A percentile compares a stretch with the other conserved stretches of the same genome.
Conservation (phyloP, 768 basidiomycete species). For the Suillus cothurnatus region DNA sequence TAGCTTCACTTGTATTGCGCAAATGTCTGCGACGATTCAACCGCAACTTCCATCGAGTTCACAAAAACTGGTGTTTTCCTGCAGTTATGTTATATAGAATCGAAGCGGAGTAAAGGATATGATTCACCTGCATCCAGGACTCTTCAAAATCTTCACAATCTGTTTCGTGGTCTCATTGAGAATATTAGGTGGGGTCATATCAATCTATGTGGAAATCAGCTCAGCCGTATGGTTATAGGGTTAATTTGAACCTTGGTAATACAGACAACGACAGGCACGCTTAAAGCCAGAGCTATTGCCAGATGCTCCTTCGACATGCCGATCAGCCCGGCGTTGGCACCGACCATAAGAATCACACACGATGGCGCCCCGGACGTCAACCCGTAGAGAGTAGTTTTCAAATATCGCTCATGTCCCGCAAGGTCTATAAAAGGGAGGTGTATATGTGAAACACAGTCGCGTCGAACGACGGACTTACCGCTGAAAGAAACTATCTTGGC, state of each 20-base stretch:
- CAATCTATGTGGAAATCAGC: slow-evolving; percentile 52
- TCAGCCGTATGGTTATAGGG: slow-evolving; percentile 1
- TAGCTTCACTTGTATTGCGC: slow-evolving; percentile 65
- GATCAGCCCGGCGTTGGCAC: slow-evolving; percentile 90
- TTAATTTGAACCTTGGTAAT: slow-evolving; percentile 77
- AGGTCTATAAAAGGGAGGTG: slow-evolving; percentile 60
- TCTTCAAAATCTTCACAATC: slow-evolving; percentile 87
- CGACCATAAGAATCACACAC: slow-evolving; percentile 91
- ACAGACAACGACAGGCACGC: slow-evolving; percentile 90
- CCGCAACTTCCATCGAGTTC: slow-evolving; percentile 76
- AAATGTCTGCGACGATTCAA: slow-evolving; percentile 76
- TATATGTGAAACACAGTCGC: neutral
- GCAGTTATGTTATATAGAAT: slow-evolving; percentile 1
- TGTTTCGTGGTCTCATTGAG: slow-evolving; percentile 91
- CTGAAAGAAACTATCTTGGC: slow-evolving; percentile 96
- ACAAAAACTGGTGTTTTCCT: slow-evolving; percentile 87
- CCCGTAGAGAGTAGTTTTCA: slow-evolving; percentile 94
- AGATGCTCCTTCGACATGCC: slow-evolving; percentile 97
- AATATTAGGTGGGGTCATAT: slow-evolving; percentile 95
- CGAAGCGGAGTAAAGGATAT: neutral
- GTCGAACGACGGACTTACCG: slow-evolving; percentile 43
- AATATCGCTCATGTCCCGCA: slow-evolving; percentile 92
- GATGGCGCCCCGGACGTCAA: slow-evolving; percentile 93
- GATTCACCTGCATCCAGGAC: slow-evolving; percentile 86
- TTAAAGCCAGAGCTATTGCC: slow-evolving; percentile 90